Base-by-base conservation (phyloP, 768 basidiomycete species). In the Tricholomella constricta region DNA sequence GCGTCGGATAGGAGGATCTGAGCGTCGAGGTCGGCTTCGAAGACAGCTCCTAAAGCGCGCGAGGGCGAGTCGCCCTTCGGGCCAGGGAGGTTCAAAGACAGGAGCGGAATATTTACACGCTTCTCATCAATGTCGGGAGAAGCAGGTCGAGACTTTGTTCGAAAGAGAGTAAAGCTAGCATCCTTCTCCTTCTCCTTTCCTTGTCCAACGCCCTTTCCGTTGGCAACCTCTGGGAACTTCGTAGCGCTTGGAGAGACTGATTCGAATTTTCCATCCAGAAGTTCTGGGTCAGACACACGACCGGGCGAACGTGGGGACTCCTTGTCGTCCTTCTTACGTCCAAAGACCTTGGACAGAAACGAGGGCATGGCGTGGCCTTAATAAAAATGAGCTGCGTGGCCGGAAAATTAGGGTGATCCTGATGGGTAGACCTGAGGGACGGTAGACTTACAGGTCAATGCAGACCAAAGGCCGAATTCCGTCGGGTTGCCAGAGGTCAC, bases 231-330 rank as follows among this genome's bases (percentile, higher is more conserved):
- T 6, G 74, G 64, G 56, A 77, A 79, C 41, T 70, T 66, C 25
- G 67, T 61, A 23, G 72, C 71, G 47, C 67, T 74, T 2, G 83
- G 81, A 4, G 83, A 83, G 17, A 89, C 77, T 7, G 83, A 81
- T 66, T 89, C 88, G 62, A 88, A 90, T 66, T 84, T 88, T 51
- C 87, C 89, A 50, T 86, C 88, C 3, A 91, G 77, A 46, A 88
- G 70, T 12, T 81, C 75, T 19, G 69, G 64, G 48, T 75, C 74
- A 10, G 75, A 72, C 26, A 63, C 62, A 34, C 72, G 70, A n/a
- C 66, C 67, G 40, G 62, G 55, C 25, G 60, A 55, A 25, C 61
- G 65, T 35, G 71, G 59, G 20, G 69, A 65, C 27, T 77, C 73
- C 55, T 80, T 81, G 60, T 85, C 85, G 25, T 76, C 70, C 71